Evolutionary conservation across 208 protist genomes (phyloP), one percentile per base, ranked within the genome.

Genomic region (Leishmania gerbilli): DNA sequence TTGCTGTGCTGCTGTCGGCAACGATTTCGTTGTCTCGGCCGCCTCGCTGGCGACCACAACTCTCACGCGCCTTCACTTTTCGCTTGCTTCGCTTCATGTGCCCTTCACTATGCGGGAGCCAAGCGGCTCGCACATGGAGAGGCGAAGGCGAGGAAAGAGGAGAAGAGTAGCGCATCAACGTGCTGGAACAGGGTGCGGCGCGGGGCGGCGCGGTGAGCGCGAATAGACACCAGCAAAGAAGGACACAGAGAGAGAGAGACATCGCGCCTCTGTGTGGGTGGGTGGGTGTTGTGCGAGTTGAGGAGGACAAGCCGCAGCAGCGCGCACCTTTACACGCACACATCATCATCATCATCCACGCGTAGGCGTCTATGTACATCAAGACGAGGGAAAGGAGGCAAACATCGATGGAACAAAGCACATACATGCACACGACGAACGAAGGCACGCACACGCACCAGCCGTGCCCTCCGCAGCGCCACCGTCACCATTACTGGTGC

Each of bases 341-440:
- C 37, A 47, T 34, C 4, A 45, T n/a, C 24, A 40, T 2, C 65
- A n/a, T 34, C 34, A 71, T 31, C 24, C 69, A 74, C 45, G 24
- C 19, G 6, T 53, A 74, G 69, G 69, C 15, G 27, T 37, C 45
- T 74, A 74, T 74, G 69, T 74, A 74, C 69, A 74, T 74, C 42
- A 53, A 74, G 24, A 55, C 9, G 42, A 55, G 19, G 45, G 69
- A 19, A 55, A 31, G 13, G 45, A 55, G 47, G 27, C 17, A 55
- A 55, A 31, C 45, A 34, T 11, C 45, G 5, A 55, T 5, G 77
- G 31, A n/a, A 0, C 49, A 74, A 74, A 53, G 45, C 17, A n/a
- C 72, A 76, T 56, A 76, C 72, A 42, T 76, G 49, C 62, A 19
- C 51, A 55, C n/a, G 51, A 27, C 47, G 58, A 31, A 55, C 11